A percentile compares a stretch with the other conserved stretches of the same genome.
Evolutionary conservation across 2,329 filamentous ascomycete genomes (phyloP).

Genomic region (Paecilomyces dactylethromorphus): DNA sequence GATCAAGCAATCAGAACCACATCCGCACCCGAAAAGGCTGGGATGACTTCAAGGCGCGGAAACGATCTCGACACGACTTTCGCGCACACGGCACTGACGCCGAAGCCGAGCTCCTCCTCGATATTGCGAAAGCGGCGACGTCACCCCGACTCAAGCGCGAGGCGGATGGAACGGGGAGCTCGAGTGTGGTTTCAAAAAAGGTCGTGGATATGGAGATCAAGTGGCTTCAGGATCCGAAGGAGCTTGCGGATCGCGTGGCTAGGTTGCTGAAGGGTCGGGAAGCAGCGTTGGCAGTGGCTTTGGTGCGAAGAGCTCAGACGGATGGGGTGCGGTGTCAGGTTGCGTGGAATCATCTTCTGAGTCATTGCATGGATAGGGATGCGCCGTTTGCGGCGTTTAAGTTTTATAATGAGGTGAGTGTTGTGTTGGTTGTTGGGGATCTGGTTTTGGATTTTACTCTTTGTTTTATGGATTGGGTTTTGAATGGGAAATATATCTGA

Average conservation of each 20-base stretch:
- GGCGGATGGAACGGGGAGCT: background rate
- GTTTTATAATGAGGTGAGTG: constrained; percentile 75
- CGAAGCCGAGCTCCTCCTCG: constrained; percentile 6
- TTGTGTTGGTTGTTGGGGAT: too few species aligned
- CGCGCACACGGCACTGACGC: background rate
- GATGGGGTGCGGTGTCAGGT: constrained; percentile 59
- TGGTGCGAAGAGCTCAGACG: constrained; percentile 63
- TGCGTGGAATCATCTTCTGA: constrained; percentile 82
- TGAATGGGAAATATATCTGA: background rate
- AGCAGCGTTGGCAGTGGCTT: constrained; percentile 59
- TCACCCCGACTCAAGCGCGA: background rate
- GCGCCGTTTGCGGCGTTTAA: constrained; percentile 62
- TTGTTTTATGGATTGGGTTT: constrained; percentile 7
- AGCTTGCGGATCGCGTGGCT: constrained; percentile 63
- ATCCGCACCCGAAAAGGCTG: background rate
- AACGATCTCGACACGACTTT: background rate
- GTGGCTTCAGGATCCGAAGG: constrained; percentile 63
- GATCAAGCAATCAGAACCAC: background rate
- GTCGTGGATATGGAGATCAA: constrained; percentile 51
- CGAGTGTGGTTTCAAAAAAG: constrained; percentile 12
- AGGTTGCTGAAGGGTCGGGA: constrained; percentile 53
- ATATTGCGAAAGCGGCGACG: constrained; percentile 9
- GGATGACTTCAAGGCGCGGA: constrained; percentile 3
- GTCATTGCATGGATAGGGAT: constrained; percentile 58
- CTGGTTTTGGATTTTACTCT: background rate